Evolutionary conservation across 345 rosid genomes (phyloP).

Genomic region (Linum usitatissimum): DNA sequence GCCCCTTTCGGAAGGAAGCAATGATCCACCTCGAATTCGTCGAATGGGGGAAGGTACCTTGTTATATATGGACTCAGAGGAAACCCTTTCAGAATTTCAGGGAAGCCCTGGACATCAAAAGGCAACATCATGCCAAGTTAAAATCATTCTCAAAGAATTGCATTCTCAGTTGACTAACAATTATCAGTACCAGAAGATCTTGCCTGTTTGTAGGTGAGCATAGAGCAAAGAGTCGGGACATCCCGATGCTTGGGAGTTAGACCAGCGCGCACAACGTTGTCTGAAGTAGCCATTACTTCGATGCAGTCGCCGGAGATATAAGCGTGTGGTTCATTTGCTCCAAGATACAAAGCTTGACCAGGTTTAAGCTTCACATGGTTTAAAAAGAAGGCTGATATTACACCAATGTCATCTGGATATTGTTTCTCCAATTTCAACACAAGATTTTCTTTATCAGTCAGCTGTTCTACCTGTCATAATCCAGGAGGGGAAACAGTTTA

Average conservation of each 20-base stretch:
- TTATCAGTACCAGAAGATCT: neutral
- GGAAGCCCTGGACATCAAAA: conserved; percentile 54
- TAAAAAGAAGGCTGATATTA: conserved; percentile 72
- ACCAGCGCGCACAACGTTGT: conserved; percentile 98
- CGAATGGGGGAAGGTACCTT: conserved; percentile 86
- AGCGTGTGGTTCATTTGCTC: conserved; percentile 95
- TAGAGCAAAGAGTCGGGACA: conserved; percentile 74
- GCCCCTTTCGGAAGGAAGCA: conserved; percentile 61
- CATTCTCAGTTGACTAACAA: neutral
- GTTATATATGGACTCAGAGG: conserved; percentile 50
- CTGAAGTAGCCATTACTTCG: conserved; percentile 99
- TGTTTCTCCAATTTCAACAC: conserved; percentile 76
- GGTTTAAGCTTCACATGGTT: conserved; percentile 87
- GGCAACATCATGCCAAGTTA: neutral
- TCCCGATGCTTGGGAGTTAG: conserved; percentile 89
- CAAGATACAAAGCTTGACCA: conserved; percentile 91
- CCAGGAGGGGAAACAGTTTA: neutral
- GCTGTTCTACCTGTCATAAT: conserved; percentile 45
- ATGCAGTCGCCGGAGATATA: conserved; percentile 79
- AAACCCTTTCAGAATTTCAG: conserved; percentile 73
- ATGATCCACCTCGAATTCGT: conserved; percentile 78
- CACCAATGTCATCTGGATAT: conserved; percentile 80
- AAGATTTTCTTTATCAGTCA: conserved; percentile 79
- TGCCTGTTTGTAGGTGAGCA: conserved; percentile 95
- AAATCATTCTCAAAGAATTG: neutral